Percentiles rank a stretch among this genome's conserved stretches.
Evolutionary conservation across 1,284 basidiomycete genomes (phyloP).

Genomic region (Hymenochaete sp.): DNA sequence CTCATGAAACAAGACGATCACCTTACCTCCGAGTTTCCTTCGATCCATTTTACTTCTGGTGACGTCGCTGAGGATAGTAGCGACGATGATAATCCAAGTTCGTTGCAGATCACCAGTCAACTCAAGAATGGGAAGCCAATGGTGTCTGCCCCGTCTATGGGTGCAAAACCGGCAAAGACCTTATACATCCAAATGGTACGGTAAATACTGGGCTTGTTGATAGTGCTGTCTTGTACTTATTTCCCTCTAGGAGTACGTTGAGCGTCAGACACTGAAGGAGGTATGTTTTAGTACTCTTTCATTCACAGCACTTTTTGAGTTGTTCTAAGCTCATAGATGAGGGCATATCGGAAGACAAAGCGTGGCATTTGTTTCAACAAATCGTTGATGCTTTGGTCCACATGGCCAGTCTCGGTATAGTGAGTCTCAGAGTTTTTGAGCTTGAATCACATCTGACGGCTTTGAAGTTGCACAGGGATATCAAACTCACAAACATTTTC

Average conservation of each 20-base stretch:
- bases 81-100: conserved; percentile 28
- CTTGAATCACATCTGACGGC: conserved; percentile 11
- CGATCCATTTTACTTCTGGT: conserved; percentile 60
- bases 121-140: not conserved
- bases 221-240: conserved; percentile 9
- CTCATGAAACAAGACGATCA: conserved; percentile 41
- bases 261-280: conserved; percentile 75
- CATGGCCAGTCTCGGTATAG: conserved; percentile 82
- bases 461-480: conserved; percentile 75
- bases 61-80: conserved; percentile 32
- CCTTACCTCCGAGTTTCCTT: conserved; percentile 57
- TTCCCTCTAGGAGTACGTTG: conserved; percentile 71
- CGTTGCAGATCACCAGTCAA: conserved; percentile 9
- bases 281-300: conserved; percentile 28
- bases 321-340: conserved; percentile 61
- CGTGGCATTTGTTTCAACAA: conserved; percentile 87
- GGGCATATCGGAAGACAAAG: conserved; percentile 74
- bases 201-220: conserved; percentile 1
- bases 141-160: conserved; percentile 30
- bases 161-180: conserved; percentile 54
- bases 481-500: conserved; percentile 89
- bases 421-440: conserved; percentile 26
- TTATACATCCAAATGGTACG: conserved; percentile 86
- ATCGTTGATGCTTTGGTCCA: conserved; percentile 90
- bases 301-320: conserved; percentile 1